Evolutionary conservation across 139 green algal species (phyloP).

Genomic region (Volvox africanus): DNA sequence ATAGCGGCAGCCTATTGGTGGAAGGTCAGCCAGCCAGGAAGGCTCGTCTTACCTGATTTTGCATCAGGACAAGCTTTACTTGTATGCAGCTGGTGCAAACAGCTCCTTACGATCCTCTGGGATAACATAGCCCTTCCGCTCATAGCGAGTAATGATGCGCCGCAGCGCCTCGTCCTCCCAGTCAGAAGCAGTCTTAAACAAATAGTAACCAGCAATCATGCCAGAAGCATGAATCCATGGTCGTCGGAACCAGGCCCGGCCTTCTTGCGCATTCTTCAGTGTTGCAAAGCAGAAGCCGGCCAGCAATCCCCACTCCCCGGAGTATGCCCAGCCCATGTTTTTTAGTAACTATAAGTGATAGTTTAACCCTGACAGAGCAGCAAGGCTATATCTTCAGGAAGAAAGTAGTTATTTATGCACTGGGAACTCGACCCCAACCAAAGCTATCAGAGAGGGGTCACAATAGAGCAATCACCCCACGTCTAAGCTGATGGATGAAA

Average conservation of each 20-base stretch:
- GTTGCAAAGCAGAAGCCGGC: constrained; percentile 46
- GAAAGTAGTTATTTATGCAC: too few relatives aligned
- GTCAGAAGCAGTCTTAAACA: constrained; percentile 47
- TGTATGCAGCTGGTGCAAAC: constrained; percentile 45
- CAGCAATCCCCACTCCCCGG: constrained; percentile 49
- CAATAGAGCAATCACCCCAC: too few relatives aligned
- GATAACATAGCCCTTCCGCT: constrained; percentile 63
- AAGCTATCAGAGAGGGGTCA: too few relatives aligned
- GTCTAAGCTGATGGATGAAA: too few relatives aligned
- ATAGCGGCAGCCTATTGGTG: too few relatives aligned
- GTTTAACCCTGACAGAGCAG: too few relatives aligned
- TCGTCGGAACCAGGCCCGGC: constrained; percentile 46
- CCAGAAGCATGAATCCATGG: constrained; percentile 55
- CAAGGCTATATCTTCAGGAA: too few relatives aligned
- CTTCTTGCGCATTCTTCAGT: constrained; percentile 47
- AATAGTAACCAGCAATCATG: constrained; percentile 53
- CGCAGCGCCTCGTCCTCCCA: constrained; percentile 55
- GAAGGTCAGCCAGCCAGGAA: too few relatives aligned
- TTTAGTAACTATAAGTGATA: too few relatives aligned
- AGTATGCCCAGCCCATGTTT: constrained; percentile 52
- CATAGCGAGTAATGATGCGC: constrained; percentile 53
- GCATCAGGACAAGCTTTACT: constrained; percentile 2
- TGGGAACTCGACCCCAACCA: too few relatives aligned
- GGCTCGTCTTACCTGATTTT: too few relatives aligned
- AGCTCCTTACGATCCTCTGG: constrained; percentile 59